Evolutionary conservation across 2,329 filamentous ascomycete genomes (phyloP).

Genomic region (Diplodia corticola): DNA sequence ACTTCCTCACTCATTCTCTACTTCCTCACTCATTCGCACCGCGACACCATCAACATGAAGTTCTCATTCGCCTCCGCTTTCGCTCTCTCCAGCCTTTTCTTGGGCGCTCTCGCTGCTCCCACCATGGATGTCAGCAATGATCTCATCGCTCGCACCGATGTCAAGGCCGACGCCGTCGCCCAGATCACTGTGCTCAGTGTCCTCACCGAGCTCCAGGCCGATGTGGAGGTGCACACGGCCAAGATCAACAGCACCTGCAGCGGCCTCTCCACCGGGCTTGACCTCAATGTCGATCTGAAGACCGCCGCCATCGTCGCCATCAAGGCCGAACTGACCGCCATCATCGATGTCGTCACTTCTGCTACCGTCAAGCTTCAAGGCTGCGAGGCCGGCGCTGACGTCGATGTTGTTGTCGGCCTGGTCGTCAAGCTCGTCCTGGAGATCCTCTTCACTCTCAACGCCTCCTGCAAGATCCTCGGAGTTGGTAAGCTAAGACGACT

Average conservation of each 20-base stretch:
- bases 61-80: not conserved
- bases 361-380: constrained; percentile 4
- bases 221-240: constrained; percentile 15
- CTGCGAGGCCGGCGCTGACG: not conserved
- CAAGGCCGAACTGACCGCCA: constrained; percentile 13
- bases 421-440: constrained; percentile 49
- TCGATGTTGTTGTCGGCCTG: constrained; percentile 11
- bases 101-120: constrained; percentile 19
- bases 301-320: not conserved
- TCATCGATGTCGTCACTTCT: not conserved
- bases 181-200: not conserved
- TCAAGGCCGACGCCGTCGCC: not conserved
- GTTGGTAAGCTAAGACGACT: not conserved
- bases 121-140: not conserved
- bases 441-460: constrained; percentile 46
- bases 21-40: not conserved
- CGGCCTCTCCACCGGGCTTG: not conserved
- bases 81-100: constrained; percentile 18
- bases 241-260: constrained; percentile 15
- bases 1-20: not conserved
- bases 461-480: constrained; percentile 45
- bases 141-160: not conserved
- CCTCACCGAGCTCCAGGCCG: not conserved
- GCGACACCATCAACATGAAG: not conserved
- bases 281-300: not conserved